phyloP scores from a whole-genome alignment of 2,329 filamentous ascomycete genomes.

The Fusarium concolor region DNA sequence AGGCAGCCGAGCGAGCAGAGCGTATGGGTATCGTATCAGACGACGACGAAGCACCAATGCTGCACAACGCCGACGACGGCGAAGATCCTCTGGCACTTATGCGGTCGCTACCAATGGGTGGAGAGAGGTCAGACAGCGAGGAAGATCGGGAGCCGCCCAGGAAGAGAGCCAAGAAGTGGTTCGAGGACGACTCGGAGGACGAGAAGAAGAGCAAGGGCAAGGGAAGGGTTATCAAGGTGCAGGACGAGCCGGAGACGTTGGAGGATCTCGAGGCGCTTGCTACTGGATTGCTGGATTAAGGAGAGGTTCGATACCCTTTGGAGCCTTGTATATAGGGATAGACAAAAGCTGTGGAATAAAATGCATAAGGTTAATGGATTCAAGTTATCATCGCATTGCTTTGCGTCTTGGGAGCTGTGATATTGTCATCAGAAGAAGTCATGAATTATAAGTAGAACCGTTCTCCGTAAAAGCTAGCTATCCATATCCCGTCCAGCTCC shows the following conservation, averaged over 20 bases:
- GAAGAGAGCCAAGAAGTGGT: constrained; percentile 80
- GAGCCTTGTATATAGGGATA: constrained; percentile 31
- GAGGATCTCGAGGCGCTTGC: constrained; percentile 83
- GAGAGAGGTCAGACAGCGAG: constrained; percentile 49
- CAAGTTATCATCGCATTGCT: background rate
- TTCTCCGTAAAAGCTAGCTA: constrained; percentile 16
- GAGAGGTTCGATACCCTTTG: constrained; percentile 47
- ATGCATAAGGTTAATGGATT: constrained; percentile 20
- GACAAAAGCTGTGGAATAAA: constrained; percentile 36
- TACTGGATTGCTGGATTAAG: constrained; percentile 72
- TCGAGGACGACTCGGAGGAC: constrained; percentile 75
- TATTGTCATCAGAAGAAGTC: constrained; percentile 12
- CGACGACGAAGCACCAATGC: constrained; percentile 48
- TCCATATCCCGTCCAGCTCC: constrained; percentile 35
- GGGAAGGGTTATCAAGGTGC: constrained; percentile 69
- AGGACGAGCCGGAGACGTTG: constrained; percentile 79
- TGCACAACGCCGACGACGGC: constrained; percentile 49
- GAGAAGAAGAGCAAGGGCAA: constrained; percentile 55
- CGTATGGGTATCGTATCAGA: constrained; percentile 43
- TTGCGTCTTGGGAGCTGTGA: background rate
- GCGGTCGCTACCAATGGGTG: constrained; percentile 65
- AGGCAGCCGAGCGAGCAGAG: constrained; percentile 69
- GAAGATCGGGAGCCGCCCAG: constrained; percentile 59
- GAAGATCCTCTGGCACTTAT: constrained; percentile 64
- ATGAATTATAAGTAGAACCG: constrained; percentile 21